Evolutionary conservation across 1,139 yeast species (phyloP).

Genomic region (Yamadazyma membranifaciens): DNA sequence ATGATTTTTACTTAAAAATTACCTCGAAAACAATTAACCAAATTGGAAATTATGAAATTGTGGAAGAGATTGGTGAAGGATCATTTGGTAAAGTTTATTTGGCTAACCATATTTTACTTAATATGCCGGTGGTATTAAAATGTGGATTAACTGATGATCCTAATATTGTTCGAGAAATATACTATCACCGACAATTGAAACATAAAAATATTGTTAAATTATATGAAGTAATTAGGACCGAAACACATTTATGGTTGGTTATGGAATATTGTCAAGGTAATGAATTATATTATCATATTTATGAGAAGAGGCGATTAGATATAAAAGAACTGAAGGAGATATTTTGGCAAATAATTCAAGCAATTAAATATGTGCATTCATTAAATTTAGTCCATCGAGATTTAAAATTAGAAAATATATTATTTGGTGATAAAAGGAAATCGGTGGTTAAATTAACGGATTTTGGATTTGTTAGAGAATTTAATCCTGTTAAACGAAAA

Average conservation of each 20-base stretch:
- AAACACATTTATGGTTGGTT: conserved; percentile 79
- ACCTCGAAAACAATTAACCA: conserved; percentile 52
- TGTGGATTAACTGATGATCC: conserved; percentile 83
- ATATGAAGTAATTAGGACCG: conserved; percentile 84
- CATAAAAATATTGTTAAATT: conserved; percentile 84
- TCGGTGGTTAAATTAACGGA: conserved; percentile 71
- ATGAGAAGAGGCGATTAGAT: conserved; percentile 54
- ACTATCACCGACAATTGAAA: conserved; percentile 79
- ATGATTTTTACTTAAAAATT: conserved; percentile 56
- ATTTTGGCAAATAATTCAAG: conserved; percentile 78
- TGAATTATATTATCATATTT: conserved; percentile 75
- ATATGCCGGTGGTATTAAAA: conserved; percentile 77
- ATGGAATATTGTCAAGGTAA: conserved; percentile 89
- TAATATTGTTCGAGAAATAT: conserved; percentile 88
- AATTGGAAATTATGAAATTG: conserved; percentile 75
- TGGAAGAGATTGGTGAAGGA: conserved; percentile 80
- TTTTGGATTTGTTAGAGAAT: conserved; percentile 92
- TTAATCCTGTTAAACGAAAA: conserved; percentile 46
- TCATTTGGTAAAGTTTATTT: conserved; percentile 89
- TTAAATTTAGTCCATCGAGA: conserved; percentile 87
- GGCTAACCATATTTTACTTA: conserved; percentile 73
- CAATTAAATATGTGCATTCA: conserved; percentile 81
- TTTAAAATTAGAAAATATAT: conserved; percentile 79
- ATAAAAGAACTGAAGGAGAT: conserved; percentile 54
- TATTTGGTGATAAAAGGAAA: conserved; percentile 66